phyloP scores from a whole-genome alignment of 257 asterid species.

The Solanum appendiculatum region DNA sequence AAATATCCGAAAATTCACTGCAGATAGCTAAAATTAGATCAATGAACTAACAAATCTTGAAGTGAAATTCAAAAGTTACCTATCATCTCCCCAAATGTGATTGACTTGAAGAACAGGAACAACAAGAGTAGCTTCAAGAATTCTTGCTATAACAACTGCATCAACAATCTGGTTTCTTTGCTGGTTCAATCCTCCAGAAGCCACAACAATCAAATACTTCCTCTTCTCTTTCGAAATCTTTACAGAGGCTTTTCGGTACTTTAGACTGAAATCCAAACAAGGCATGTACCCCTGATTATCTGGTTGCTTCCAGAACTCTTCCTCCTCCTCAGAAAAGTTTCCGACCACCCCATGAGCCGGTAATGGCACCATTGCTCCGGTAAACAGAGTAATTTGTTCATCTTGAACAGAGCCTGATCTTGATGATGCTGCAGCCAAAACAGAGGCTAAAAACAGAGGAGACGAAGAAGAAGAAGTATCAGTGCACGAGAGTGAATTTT shows the following conservation, averaged over 20 bases:
- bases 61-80: not conserved
- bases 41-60: not conserved
- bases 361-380: slow-evolving; percentile 33
- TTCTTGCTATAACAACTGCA: slow-evolving; percentile 56
- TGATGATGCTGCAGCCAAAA: not conserved
- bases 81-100: slow-evolving; percentile 63
- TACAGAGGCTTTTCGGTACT: slow-evolving; percentile 34
- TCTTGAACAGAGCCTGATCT: not conserved
- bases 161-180: slow-evolving; percentile 66
- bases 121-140: slow-evolving; percentile 55
- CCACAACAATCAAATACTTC: slow-evolving; percentile 51
- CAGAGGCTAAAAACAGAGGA: slow-evolving; percentile 14
- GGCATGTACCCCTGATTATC: slow-evolving; percentile 42
- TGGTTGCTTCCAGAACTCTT: slow-evolving; percentile 55
- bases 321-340: slow-evolving; percentile 30
- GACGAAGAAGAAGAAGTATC: slow-evolving; percentile 3
- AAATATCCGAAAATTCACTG: slow-evolving; percentile 62
- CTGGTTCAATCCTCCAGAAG: slow-evolving; percentile 60
- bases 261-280: slow-evolving; percentile 41
- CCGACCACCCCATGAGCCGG: slow-evolving; percentile 22
- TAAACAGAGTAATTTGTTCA: not conserved
- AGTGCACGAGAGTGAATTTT: slow-evolving; percentile 21
- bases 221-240: slow-evolving; percentile 31
- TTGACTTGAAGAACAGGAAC: slow-evolving; percentile 57
- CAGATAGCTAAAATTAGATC: not conserved